phyloP scores from a whole-genome alignment of 352 stramenopile species.

The Thraustochytrium aureum region DNA sequence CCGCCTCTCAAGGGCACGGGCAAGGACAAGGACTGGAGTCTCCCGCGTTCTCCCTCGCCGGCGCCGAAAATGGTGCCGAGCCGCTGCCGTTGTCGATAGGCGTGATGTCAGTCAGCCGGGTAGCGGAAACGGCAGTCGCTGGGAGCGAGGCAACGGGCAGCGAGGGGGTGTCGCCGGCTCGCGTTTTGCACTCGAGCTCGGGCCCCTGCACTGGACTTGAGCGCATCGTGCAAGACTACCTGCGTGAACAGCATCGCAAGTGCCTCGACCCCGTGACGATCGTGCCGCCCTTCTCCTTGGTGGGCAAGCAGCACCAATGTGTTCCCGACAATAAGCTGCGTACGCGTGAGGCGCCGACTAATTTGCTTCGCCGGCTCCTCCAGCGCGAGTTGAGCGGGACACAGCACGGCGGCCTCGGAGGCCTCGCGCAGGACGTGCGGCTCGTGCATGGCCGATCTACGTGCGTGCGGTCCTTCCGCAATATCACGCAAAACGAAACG shows the following conservation, averaged over 20 bases:
- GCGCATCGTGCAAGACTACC: constrained; percentile 77
- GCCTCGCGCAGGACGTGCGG: constrained; percentile 5
- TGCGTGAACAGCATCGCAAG: constrained; percentile 79
- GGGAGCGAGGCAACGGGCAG: too few relatives aligned
- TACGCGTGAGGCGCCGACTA: background rate
- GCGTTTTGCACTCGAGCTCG: constrained; percentile 38
- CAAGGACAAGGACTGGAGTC: too few relatives aligned
- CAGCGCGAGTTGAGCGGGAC: constrained; percentile 21
- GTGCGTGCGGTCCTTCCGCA: constrained; percentile 37
- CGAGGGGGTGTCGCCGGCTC: too few relatives aligned
- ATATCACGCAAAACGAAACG: constrained; percentile 18
- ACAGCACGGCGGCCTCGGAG: background rate
- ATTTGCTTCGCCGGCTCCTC: constrained; percentile 10
- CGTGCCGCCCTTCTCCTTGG: constrained; percentile 74
- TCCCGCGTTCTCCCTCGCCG: too few relatives aligned
- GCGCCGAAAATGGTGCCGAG: too few relatives aligned
- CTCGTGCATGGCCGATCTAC: constrained; percentile 45
- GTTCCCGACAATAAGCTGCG: constrained; percentile 5
- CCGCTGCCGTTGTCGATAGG: too few relatives aligned
- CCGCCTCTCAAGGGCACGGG: too few relatives aligned
- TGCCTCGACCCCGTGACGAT: constrained; percentile 77
- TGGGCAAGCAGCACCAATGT: constrained; percentile 57
- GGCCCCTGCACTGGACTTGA: constrained; percentile 58
- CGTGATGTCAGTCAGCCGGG: too few relatives aligned
- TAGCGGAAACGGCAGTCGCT: too few relatives aligned